Conservation (phyloP, 2,329 filamentous ascomycete species). For the Epichloe elymi region DNA sequence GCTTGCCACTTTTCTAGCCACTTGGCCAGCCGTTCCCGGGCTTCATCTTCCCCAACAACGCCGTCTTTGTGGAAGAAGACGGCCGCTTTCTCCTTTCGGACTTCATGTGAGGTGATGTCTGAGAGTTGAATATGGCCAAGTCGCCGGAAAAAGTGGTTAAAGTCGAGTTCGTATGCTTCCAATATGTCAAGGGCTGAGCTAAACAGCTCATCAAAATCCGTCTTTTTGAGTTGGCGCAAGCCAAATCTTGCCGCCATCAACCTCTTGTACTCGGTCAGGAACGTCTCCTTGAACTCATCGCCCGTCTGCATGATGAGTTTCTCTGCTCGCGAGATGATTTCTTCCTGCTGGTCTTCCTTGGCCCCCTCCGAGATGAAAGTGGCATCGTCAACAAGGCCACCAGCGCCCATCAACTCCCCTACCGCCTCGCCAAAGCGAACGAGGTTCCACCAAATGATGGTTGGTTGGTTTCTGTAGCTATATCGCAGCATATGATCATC, state of each 20-base stretch:
- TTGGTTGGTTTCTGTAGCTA: slow-evolving; percentile 85
- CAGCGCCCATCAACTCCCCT: slow-evolving; percentile 77
- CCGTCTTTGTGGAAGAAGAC: slow-evolving; percentile 74
- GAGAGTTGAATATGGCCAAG: slow-evolving; percentile 50
- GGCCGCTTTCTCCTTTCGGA: slow-evolving; percentile 47
- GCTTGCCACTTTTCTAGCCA: slow-evolving; percentile 75
- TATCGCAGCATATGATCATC: slow-evolving; percentile 84
- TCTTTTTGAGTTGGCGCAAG: slow-evolving; percentile 52
- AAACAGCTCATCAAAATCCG: slow-evolving; percentile 70
- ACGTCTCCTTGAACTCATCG: slow-evolving; percentile 80
- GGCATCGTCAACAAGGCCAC: slow-evolving; percentile 54
- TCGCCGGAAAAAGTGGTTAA: slow-evolving; percentile 84
- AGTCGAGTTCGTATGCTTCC: slow-evolving; percentile 75
- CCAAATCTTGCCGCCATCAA: slow-evolving; percentile 74
- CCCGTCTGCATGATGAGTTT: slow-evolving; percentile 66
- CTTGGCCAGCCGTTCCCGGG: slow-evolving; percentile 51
- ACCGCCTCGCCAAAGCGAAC: slow-evolving; percentile 81
- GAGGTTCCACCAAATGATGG: slow-evolving; percentile 97
- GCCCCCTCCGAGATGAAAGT: slow-evolving; percentile 64
- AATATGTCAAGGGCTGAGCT: slow-evolving; percentile 72
- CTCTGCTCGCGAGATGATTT: slow-evolving; percentile 70
- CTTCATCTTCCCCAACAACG: slow-evolving; percentile 47
- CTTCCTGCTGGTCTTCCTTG: slow-evolving; percentile 43
- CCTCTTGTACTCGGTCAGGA: slow-evolving; percentile 77
- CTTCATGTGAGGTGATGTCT: slow-evolving; percentile 51